A percentile compares a stretch with the other conserved stretches of the same genome.
Evolutionary conservation across 1,139 yeast species (phyloP).

Genomic region (Candida sanyaensis): DNA sequence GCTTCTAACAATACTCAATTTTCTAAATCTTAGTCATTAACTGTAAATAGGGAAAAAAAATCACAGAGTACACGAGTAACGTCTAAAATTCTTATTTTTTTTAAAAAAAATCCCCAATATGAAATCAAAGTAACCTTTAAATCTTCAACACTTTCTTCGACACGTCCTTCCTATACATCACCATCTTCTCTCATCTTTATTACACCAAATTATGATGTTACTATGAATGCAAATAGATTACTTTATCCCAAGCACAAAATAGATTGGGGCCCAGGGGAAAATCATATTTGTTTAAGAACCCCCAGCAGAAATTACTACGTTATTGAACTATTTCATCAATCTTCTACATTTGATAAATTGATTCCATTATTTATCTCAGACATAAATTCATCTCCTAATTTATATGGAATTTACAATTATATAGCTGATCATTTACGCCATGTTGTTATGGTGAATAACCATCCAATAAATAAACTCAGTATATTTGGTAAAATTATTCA

Average conservation of each 20-base stretch:
- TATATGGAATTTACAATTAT: conserved; percentile 15
- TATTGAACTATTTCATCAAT: conserved; percentile 19
- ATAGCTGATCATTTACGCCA: conserved; percentile 9
- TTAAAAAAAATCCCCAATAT: not conserved
- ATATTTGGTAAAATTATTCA: conserved; percentile 19
- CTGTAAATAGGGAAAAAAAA: not conserved
- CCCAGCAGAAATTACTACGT: conserved; percentile 15
- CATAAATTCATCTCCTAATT: conserved; percentile 11
- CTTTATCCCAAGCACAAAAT: conserved; percentile 2
- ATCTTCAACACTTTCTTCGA: not conserved
- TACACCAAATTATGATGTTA: not conserved
- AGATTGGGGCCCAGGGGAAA: conserved; percentile 19
- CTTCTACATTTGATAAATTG: conserved; percentile 15
- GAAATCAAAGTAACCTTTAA: not conserved
- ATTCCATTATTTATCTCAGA: conserved; percentile 20
- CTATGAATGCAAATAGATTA: conserved; percentile 1
- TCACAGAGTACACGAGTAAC: not conserved
- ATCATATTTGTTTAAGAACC: conserved; percentile 17
- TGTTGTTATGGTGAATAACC: conserved; percentile 18
- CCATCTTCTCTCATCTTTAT: too few relatives aligned
- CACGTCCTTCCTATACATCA: too few relatives aligned
- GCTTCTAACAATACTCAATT: too few relatives aligned
- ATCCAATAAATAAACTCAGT: conserved; percentile 17
- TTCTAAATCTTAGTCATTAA: too few relatives aligned
- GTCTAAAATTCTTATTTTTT: too few relatives aligned